A percentile compares a stretch with the other conserved stretches of the same genome.
phyloP scores from a whole-genome alignment of 352 stramenopile species.

The Phytophthora hibernalis region DNA sequence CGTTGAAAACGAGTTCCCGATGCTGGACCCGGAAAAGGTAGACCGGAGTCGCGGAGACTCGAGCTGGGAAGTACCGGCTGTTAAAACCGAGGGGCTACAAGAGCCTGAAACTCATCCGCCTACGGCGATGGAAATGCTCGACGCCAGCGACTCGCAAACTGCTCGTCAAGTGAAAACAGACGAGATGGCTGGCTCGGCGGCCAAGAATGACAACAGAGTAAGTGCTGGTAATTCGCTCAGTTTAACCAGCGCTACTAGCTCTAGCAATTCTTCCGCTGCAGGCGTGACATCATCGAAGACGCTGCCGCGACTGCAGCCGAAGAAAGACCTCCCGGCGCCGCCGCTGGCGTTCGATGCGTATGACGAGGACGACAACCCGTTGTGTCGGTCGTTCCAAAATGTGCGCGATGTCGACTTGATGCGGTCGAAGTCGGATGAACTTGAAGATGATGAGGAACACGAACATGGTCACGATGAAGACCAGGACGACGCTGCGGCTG shows the following conservation, averaged over 20 bases:
- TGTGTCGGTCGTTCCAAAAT: constrained; percentile 62
- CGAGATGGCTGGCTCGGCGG: constrained; percentile 1
- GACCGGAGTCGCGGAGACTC: constrained; percentile 48
- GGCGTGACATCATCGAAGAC: constrained; percentile 18
- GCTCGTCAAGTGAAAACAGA: constrained; percentile 26
- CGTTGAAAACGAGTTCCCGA: constrained; percentile 37
- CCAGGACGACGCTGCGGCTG: constrained; percentile 20
- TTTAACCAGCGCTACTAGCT: constrained; percentile 5
- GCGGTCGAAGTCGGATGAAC: constrained; percentile 19
- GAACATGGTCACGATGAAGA: constrained; percentile 32
- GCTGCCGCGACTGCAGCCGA: constrained; percentile 35
- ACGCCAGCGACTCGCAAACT: constrained; percentile 21
- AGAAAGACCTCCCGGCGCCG: constrained; percentile 25
- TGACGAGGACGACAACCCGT: constrained; percentile 55
- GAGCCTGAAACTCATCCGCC: constrained; percentile 9
- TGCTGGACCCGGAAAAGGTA: constrained; percentile 42
- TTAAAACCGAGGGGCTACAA: constrained; percentile 9
- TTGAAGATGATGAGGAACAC: constrained; percentile 30
- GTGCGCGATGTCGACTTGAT: constrained; percentile 60
- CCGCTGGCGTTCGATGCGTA: constrained; percentile 43
- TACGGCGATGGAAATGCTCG: constrained; percentile 21
- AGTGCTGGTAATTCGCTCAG: constrained; percentile 21
- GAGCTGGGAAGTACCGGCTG: constrained; percentile 42
- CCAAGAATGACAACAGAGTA: constrained; percentile 11
- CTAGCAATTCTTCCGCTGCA: constrained; percentile 6